phyloP scores from a whole-genome alignment of 345 rosid genomes.

The Gossypium anomalum region DNA sequence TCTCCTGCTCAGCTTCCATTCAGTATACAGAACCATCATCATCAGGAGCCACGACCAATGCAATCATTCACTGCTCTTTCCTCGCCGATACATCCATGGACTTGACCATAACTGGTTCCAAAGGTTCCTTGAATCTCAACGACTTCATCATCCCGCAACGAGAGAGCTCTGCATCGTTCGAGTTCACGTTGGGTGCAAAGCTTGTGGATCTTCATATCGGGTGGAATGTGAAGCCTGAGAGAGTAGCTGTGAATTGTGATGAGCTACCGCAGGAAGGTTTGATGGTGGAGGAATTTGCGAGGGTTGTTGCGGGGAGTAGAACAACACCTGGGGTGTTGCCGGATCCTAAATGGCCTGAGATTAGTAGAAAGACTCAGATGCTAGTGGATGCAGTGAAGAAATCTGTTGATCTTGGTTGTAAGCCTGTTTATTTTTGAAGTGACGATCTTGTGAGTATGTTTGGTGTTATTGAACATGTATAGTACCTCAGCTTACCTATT shows the following conservation, averaged over 20 bases:
- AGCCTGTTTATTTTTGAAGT: constrained; percentile 37
- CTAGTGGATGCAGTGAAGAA: constrained; percentile 56
- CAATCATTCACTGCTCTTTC: constrained; percentile 60
- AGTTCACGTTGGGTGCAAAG: constrained; percentile 43
- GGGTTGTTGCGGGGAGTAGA: constrained; percentile 36
- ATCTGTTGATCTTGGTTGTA: constrained; percentile 54
- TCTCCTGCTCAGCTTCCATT: constrained; percentile 58
- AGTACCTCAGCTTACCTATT: no score
- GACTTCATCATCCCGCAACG: constrained; percentile 56
- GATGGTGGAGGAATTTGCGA: constrained; percentile 50
- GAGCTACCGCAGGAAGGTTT: constrained; percentile 55
- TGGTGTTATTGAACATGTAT: neutral
- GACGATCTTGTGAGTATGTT: neutral
- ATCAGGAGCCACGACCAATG: constrained; percentile 21
- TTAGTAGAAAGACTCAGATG: constrained; percentile 58
- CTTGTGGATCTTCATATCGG: constrained; percentile 54
- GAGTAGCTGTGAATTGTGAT: constrained; percentile 26
- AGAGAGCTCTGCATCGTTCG: constrained; percentile 46
- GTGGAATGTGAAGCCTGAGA: constrained; percentile 57
- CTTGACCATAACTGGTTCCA: constrained; percentile 37
- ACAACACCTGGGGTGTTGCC: constrained; percentile 18
- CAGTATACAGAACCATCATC: constrained; percentile 29
- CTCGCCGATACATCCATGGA: constrained; percentile 48
- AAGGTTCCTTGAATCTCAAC: constrained; percentile 43
- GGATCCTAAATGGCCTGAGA: constrained; percentile 50